phyloP scores from a whole-genome alignment of 2,329 filamentous ascomycete genomes.

The Scedosporium dehoogii region DNA sequence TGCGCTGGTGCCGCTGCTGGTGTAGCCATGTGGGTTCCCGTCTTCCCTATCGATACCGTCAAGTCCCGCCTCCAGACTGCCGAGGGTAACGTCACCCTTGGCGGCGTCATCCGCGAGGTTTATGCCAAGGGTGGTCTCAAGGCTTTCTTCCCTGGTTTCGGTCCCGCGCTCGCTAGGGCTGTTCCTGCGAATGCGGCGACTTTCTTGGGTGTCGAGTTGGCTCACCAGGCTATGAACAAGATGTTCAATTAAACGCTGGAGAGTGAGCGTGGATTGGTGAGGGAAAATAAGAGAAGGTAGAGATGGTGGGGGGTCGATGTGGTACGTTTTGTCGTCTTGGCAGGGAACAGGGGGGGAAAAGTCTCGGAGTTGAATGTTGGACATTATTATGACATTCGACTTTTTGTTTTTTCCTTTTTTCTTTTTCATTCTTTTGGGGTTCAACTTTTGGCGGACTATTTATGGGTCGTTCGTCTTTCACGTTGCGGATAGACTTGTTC shows the following conservation, averaged over 20 bases:
- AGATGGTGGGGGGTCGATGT: not conserved
- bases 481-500: not conserved
- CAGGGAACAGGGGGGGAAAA: not conserved
- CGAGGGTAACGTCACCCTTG: conserved; percentile 72
- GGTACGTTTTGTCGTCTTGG: not conserved
- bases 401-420: not conserved
- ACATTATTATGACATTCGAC: not conserved
- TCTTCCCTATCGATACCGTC: conserved; percentile 95
- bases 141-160: conserved; percentile 96
- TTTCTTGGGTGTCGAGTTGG: conserved; percentile 77
- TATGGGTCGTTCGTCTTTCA: not conserved
- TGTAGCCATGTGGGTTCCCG: conserved; percentile 98
- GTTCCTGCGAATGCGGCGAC: conserved; percentile 96
- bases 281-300: not conserved
- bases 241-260: conserved; percentile 39
- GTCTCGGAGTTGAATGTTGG: not conserved
- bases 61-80: conserved; percentile 91
- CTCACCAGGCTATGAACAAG: conserved; percentile 74
- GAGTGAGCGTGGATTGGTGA: not conserved
- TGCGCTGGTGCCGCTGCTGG: conserved; percentile 82
- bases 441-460: not conserved
- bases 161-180: conserved; percentile 81
- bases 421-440: not conserved
- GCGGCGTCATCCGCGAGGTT: conserved; percentile 70
- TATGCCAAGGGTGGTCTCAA: conserved; percentile 74